Evolutionary conservation across 352 stramenopile species (phyloP), one percentile per base, ranked within the genome.

Genomic region (Plasmopara muralis): DNA sequence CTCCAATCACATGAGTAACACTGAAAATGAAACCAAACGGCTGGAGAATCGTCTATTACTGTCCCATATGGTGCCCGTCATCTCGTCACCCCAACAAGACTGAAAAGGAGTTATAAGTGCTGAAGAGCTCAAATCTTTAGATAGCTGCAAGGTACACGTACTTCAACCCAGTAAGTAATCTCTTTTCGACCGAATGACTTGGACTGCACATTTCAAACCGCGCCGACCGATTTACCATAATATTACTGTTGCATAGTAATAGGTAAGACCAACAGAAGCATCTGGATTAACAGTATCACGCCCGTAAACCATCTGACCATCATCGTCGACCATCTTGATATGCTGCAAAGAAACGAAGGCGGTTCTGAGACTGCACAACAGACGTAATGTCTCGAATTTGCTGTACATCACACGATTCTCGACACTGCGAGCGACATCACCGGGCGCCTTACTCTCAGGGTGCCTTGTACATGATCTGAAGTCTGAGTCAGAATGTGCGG

Each of bases 141-240:
- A 57, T 56, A 14, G 13, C 18, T 18, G 12, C 41, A 37, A 51
- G 44, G 31, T 50, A 41, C 37, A 41, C 14, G 37, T 41, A 41
- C 37, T 16, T 14, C 13, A 14, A 41, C 7, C 7, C 16, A 41
- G 12, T 41, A 35, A 35, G 42, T 47, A 47, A 51, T 51, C 37
- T 60, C 49, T 67, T 64, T 64, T 53, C 16, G 47, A 62, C 47
- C 9, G 33, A 34, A 37, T 39, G 9, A 8, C 16, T 48, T 43
- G 29, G 55, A 64, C 60, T 47, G 60, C 60, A 68, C 62, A 34
- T 68, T 57, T 60, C 31, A 52, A 57, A 46, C 52, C 50, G 31
- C 13, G 14, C 30, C 50, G 16, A 64, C 49, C 49, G 44, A 25
- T 25, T 25, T 3, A 25, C 20, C 20, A 25, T 25, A 25, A 25